Evolutionary conservation across 1,139 yeast genomes (phyloP).

Genomic region (Pichia inconspicua): DNA sequence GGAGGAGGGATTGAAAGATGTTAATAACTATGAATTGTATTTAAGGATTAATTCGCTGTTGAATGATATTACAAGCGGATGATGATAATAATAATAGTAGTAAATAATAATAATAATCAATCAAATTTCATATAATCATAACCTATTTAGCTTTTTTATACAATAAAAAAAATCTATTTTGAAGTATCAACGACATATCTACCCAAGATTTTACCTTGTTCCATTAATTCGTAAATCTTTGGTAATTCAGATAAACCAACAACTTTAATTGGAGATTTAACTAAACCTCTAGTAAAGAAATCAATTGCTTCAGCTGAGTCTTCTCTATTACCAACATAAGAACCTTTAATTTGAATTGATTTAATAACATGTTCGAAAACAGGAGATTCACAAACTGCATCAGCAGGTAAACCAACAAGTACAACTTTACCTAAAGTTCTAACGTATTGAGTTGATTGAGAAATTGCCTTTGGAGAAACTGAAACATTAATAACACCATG

Average conservation of each 20-base stretch:
- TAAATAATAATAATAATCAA: too few species aligned
- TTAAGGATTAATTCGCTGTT: slow-evolving; percentile 18
- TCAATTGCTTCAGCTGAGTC: slow-evolving; percentile 72
- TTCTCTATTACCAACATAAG: slow-evolving; percentile 76
- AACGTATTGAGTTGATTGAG: slow-evolving; percentile 56
- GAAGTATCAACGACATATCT: slow-evolving; percentile 70
- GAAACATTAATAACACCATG: slow-evolving; percentile 72
- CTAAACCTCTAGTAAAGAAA: slow-evolving; percentile 62
- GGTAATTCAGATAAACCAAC: slow-evolving; percentile 63
- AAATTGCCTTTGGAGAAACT: slow-evolving; percentile 59
- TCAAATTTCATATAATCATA: slow-evolving; percentile 1
- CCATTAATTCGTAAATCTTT: slow-evolving; percentile 58
- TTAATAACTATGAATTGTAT: slow-evolving; percentile 11
- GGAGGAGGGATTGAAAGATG: too few species aligned
- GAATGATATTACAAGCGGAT: slow-evolving; percentile 9
- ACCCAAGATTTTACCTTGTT: slow-evolving; percentile 62
- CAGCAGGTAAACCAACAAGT: slow-evolving; percentile 68
- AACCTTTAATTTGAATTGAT: slow-evolving; percentile 58
- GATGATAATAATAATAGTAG: too few species aligned
- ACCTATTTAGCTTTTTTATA: neutral
- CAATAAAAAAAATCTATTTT: neutral
- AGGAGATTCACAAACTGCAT: slow-evolving; percentile 55
- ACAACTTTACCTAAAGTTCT: slow-evolving; percentile 67
- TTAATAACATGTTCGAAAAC: slow-evolving; percentile 61
- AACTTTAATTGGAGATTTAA: slow-evolving; percentile 61